These are phyloP conservation scores for Hypholoma fasciculare DNA, from an alignment of 768 basidiomycete genomes.

Conservation along the genomic window DNA sequence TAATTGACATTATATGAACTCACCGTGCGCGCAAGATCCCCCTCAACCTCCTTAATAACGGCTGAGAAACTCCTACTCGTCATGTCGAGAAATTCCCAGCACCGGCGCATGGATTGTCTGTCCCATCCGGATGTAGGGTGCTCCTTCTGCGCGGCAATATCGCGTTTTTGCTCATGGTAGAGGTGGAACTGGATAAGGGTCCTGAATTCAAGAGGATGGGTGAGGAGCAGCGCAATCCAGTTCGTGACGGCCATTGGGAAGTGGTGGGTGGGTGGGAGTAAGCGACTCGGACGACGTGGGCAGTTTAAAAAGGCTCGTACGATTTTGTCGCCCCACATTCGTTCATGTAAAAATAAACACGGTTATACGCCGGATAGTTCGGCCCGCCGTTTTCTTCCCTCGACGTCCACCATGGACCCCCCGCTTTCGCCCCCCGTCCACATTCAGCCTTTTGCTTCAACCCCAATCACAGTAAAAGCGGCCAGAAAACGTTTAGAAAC, in stretches of 20 bases:
- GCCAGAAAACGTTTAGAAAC: slow-evolving; percentile 40
- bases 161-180: slow-evolving; percentile 79
- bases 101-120: slow-evolving; percentile 80
- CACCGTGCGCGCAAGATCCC: slow-evolving; percentile 90
- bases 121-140: slow-evolving; percentile 86
- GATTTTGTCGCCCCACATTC: slow-evolving; percentile 13
- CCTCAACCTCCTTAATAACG: slow-evolving; percentile 95
- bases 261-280: slow-evolving; percentile 2
- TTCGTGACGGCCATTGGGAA: slow-evolving; percentile 51
- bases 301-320: slow-evolving; percentile 6
- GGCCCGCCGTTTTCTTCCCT: slow-evolving; percentile 2
- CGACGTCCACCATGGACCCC: slow-evolving; percentile 39
- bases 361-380: slow-evolving; percentile 6
- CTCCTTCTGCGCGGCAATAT: slow-evolving; percentile 76
- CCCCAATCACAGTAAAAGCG: slow-evolving; percentile 37
- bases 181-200: slow-evolving; percentile 81
- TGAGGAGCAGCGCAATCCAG: slow-evolving; percentile 68
- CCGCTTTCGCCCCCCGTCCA: slow-evolving; percentile 48
- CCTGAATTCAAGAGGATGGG: slow-evolving; percentile 83
- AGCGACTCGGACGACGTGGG: neutral
- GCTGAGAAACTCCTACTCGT: slow-evolving; percentile 90
- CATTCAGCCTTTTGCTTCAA: slow-evolving; percentile 37
- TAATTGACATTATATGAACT: slow-evolving; percentile 31
- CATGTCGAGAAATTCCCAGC: slow-evolving; percentile 87
- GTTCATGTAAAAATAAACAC: slow-evolving; percentile 7